Evolutionary conservation across 352 stramenopile genomes (phyloP).

Genomic region (Globisporangium camurandrum): DNA sequence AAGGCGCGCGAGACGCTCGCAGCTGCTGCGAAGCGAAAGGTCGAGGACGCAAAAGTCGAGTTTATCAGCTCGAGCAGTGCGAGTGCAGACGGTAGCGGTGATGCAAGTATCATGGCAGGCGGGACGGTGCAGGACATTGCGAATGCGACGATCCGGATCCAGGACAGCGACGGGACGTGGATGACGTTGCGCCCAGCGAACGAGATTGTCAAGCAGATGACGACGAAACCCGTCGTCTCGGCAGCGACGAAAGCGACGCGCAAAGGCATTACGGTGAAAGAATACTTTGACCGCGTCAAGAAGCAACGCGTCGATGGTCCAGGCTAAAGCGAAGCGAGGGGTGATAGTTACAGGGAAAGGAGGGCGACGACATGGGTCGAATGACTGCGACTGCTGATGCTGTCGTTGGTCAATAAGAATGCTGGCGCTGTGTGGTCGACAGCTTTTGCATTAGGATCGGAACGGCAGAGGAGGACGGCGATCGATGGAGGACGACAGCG

Average conservation of each 20-base stretch:
- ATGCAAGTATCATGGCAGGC: slow-evolving; percentile 30
- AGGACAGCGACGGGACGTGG: slow-evolving; percentile 79
- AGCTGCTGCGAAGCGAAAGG: slow-evolving; percentile 15
- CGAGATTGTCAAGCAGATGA: slow-evolving; percentile 76
- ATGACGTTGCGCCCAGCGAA: slow-evolving; percentile 71
- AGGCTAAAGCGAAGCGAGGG: slow-evolving; percentile 17
- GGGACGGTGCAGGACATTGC: slow-evolving; percentile 58
- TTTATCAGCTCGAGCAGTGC: slow-evolving; percentile 21
- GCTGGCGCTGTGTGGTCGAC: no score
- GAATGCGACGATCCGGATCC: slow-evolving; percentile 73
- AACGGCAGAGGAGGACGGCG: no score
- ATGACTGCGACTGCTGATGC: no score
- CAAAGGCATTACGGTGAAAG: slow-evolving; percentile 78
- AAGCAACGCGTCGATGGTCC: slow-evolving; percentile 27
- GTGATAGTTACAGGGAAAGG: background rate
- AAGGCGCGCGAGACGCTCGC: slow-evolving; percentile 38
- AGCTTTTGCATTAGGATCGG: no score
- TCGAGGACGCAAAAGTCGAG: slow-evolving; percentile 44
- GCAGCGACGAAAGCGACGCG: slow-evolving; percentile 60
- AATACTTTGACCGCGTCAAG: slow-evolving; percentile 85
- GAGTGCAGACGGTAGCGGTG: slow-evolving; percentile 10
- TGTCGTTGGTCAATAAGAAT: no score
- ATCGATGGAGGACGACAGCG: no score
- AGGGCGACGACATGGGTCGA: background rate
- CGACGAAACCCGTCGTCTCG: slow-evolving; percentile 54